A percentile compares a stretch with the other conserved stretches of the same genome.
Conservation (phyloP, 371 early-diverging fungal genomes). For the Mortierella polycephala region DNA sequence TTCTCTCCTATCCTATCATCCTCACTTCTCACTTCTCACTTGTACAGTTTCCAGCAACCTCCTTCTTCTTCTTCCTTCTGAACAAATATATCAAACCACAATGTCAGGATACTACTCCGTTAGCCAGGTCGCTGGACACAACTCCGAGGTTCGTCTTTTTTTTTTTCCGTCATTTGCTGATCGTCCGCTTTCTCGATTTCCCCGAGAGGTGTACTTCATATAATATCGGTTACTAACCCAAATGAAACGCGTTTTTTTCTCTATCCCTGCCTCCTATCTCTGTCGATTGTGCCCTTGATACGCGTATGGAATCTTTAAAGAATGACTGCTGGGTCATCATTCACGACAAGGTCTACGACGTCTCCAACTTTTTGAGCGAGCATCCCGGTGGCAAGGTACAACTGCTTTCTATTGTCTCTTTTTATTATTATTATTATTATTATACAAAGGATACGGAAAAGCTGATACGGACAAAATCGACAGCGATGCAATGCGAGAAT, state of each 20-base stretch:
- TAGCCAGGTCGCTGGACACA: conserved; percentile 1
- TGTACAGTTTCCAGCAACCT: too few species aligned
- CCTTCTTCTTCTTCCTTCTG: not conserved
- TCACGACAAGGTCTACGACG: conserved; percentile 85
- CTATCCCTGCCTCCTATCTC: not conserved
- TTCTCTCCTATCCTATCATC: too few species aligned
- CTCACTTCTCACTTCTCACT: too few species aligned
- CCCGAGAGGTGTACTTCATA: not conserved
- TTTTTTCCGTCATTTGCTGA: not conserved
- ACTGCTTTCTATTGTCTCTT: not conserved
- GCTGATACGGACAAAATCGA: too few species aligned
- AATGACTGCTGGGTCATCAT: conserved; percentile 94
- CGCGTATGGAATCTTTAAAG: conserved; percentile 8
- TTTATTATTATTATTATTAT: not conserved
- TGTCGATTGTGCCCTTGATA: too few species aligned
- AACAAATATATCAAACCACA: not conserved
- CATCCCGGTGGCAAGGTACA: conserved; percentile 87
- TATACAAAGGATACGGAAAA: not conserved
- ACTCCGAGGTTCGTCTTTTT: not conserved
- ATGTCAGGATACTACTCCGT: conserved; percentile 2
- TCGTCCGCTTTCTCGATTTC: not conserved
- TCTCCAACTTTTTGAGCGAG: conserved; percentile 84
- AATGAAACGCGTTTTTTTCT: not conserved
- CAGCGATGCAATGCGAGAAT: too few species aligned
- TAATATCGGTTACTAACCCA: not conserved